Evolutionary conservation across 768 basidiomycete genomes (phyloP), one percentile per base, ranked within the genome.

Genomic region (Lentinula sp.): DNA sequence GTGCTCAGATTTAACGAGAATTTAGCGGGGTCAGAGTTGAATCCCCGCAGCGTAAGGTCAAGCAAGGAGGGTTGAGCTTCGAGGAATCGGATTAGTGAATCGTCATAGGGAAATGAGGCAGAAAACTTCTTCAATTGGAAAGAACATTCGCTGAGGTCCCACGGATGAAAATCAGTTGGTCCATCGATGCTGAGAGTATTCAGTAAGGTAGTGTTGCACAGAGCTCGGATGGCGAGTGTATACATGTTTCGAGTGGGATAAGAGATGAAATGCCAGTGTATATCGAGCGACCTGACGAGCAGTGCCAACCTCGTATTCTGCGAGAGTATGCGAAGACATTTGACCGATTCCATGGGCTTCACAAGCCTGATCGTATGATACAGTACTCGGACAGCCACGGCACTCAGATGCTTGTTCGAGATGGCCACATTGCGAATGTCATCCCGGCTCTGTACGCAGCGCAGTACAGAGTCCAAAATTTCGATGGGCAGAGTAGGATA

Each of bases 11-110:
- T 66, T 49, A 55, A 70, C 53, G 46, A 72, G 51, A 54, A 72
- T 66, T 9, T 69, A 69, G 33, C 70, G 56, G 61, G 68, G 33
- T 71, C 74, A 58, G 74, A 71, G 60, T 77, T 77, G 63, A 79
- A 79, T 0, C 85, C 85, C 20, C 84, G 76, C 23, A 87, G 76
- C 12, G 81, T 81, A 57, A 88, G 75, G 28, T 87, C 81, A 42
- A 68, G 66, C 62, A 88, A 72, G 32, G 67, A 63, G 5, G 71
- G 72, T 69, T 87, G 86, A 0, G 72, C 70, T 59, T 78, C 80
- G 58, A 88, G 74, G 68, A 87, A 85, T 8, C 65, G 60, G 0
- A 81, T 81, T 13, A 88, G 74, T 3, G 71, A 66, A 3, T 68
- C 64, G 43, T 80, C 78, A 65, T 79, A 85, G n/a, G 79, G 77